A percentile compares a stretch with the other conserved stretches of the same genome.
phyloP scores from a whole-genome alignment of 1,284 basidiomycete species.

The Golubevia pallescens region DNA sequence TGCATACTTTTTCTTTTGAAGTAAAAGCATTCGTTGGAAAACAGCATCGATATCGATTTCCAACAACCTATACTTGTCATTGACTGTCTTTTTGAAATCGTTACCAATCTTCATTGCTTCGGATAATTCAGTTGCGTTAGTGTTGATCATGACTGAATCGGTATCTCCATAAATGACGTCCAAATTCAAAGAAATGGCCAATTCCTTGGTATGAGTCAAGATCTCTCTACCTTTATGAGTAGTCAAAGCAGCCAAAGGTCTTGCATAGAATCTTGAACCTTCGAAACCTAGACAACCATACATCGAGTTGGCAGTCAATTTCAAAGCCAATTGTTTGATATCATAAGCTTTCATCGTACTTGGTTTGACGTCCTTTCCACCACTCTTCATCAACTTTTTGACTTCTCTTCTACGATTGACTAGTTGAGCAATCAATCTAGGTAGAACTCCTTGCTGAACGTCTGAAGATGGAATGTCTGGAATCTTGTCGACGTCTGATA shows the following conservation, averaged over 20 bases:
- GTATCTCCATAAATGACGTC: conserved; percentile 99
- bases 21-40: conserved; percentile 86
- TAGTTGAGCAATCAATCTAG: conserved; percentile 91
- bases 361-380: too few relatives aligned
- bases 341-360: conserved; percentile 69
- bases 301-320: conserved; percentile 99
- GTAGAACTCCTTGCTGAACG: conserved; percentile 83
- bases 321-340: conserved; percentile 95
- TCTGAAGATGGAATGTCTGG: conserved; percentile 83
- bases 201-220: conserved; percentile 86
- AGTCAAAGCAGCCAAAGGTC: conserved; percentile 91
- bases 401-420: conserved; percentile 88
- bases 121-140: conserved; percentile 83
- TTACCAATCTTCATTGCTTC: conserved; percentile 89
- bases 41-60: conserved; percentile 97
- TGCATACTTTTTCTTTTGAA: conserved; percentile 99
- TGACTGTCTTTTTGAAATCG: conserved; percentile 93
- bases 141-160: conserved; percentile 98
- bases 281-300: conserved; percentile 99
- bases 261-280: conserved; percentile 95
- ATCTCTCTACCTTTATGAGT: conserved; percentile 99
- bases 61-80: conserved; percentile 90
- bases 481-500: conserved; percentile 68
- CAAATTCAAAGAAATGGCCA: conserved; percentile 86
- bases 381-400: conserved; percentile 96